These are phyloP conservation scores for Neocatenulostroma microsporum DNA, from an alignment of 2,329 filamentous ascomycete species.

Conservation along the genomic window DNA sequence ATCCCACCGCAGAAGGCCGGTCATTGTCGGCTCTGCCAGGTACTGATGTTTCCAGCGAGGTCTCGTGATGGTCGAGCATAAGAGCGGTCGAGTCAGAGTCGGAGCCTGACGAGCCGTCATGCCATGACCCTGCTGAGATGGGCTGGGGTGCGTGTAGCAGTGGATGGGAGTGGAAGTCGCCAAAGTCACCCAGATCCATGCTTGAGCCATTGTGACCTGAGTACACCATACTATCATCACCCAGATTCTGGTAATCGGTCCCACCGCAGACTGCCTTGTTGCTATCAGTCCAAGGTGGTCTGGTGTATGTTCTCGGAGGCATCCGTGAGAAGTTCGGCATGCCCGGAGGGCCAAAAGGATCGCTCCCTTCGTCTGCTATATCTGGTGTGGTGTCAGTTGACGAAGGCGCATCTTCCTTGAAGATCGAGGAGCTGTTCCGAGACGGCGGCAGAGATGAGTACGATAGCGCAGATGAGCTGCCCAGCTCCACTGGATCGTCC, in stretches of 20 bases:
- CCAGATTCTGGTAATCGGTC: not conserved
- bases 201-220: constrained; percentile 4
- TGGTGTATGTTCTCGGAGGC: constrained; percentile 37
- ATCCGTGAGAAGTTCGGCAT: constrained; percentile 21
- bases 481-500: constrained; percentile 9
- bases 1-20: too few species aligned
- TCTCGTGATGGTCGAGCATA: not conserved
- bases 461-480: constrained; percentile 1
- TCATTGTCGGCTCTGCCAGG: too few species aligned
- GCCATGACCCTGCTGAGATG: constrained; percentile 17
- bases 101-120: constrained; percentile 34
- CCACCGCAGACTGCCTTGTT: constrained; percentile 2
- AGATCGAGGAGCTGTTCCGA: constrained; percentile 6
- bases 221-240: constrained; percentile 8
- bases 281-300: constrained; percentile 3
- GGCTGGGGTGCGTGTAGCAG: constrained; percentile 2
- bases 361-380: constrained; percentile 18
- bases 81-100: constrained; percentile 14
- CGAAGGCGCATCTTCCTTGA: constrained; percentile 2
- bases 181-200: constrained; percentile 21
- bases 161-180: constrained; percentile 10
- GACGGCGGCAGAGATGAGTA: too few species aligned
- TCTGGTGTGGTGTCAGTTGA: constrained; percentile 13
- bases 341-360: constrained; percentile 21
- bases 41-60: too few species aligned